Base-by-base conservation (phyloP, 192 early-diverging fungal species). In the Jimgerdemannia flammicorona region DNA sequence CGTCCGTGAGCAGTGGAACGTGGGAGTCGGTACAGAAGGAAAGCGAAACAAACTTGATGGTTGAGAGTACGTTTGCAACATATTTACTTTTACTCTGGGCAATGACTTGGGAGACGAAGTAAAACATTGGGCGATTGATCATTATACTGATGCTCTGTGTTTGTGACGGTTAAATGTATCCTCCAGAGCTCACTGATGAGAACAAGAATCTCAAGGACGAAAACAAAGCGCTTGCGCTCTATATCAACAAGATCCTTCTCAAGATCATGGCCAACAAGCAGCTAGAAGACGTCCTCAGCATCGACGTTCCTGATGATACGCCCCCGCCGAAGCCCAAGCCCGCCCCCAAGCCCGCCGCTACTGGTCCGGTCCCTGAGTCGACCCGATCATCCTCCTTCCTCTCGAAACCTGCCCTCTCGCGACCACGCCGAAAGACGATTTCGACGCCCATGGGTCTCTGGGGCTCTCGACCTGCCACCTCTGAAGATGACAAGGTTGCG, bases 201-300 rank as follows among this genome's bases (percentile, higher is more conserved):
- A 80, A 87, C 67, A 88, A 88, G 71, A 84, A 73, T 39, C 76
- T 89, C 20, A 79, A 84, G 78, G 91, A 94, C 66, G 84, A 90
- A 66, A 93, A 92, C 78, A 89, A 88, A 29, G 89, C 90, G 3
- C 79, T 94, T 70, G 76, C 81, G 73, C 83, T 92, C 17, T 94
- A 94, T 72, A 88, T 94, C 81, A 86, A 91, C 78, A 94, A 92
- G 78, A 93, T 94, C 66, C 80, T 94, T 43, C 82, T 85, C 67
- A 89, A 90, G 78, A 94, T 94, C 80, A 84, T 94, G 76, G 80
- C 88, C 54, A 88, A 86, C 75, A 87, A 84, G 40, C 77, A 80
- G 7, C 65, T 88, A 39, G 80, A 85, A 64, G 81, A 84, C 11
- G 78, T 88, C 41, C 77, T 88, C 3, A 77, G 78, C 42, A 79